Evolutionary conservation across 192 early-diverging fungal genomes (phyloP).

Genomic region (Umbelopsis sp.): DNA sequence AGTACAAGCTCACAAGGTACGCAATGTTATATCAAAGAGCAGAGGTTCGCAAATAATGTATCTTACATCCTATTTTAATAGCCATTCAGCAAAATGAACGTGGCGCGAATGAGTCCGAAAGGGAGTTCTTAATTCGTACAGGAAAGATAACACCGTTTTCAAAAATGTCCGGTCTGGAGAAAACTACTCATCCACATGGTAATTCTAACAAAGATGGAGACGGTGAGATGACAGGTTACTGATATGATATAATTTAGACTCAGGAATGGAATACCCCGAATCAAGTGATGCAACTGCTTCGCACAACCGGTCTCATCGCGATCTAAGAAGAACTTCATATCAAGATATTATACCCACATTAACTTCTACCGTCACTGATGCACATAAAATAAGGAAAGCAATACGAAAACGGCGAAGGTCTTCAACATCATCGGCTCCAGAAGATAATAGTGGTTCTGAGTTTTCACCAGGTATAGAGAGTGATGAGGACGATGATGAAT

Average conservation of each 20-base stretch:
- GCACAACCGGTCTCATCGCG: background rate
- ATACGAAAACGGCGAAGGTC: background rate
- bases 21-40: background rate
- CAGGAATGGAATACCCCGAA: background rate
- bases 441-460: background rate
- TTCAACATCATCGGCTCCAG: background rate
- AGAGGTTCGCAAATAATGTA: background rate
- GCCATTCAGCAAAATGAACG: slow-evolving; percentile 19
- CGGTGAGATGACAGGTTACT: background rate
- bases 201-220: background rate
- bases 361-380: background rate
- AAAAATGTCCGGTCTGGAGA: slow-evolving; percentile 39
- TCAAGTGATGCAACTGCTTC: background rate
- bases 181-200: slow-evolving; percentile 16
- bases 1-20: background rate
- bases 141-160: slow-evolving; percentile 72
- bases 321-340: background rate
- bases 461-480: background rate
- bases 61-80: slow-evolving; percentile 18
- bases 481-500: slow-evolving; percentile 6
- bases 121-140: slow-evolving; percentile 68
- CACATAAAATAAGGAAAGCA: background rate
- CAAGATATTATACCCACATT: slow-evolving; percentile 1
- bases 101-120: slow-evolving; percentile 48
- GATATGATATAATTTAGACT: background rate